A percentile compares a stretch with the other conserved stretches of the same genome.
phyloP scores from a whole-genome alignment of 805 yeast genomes.

The Starmerella gropengiesseri region DNA sequence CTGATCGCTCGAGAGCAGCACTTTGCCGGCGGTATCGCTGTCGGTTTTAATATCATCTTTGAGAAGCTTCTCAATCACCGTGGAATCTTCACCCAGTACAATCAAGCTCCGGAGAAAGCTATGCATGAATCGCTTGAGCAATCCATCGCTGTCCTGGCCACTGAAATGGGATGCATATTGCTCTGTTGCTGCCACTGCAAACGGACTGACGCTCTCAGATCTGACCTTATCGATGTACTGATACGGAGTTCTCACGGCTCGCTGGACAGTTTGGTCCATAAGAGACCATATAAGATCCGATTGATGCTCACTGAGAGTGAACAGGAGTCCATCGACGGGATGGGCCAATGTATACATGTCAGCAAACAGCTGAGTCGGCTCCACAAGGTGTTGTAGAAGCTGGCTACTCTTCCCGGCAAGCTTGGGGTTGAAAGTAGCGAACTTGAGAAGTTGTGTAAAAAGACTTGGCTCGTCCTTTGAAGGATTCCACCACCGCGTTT shows the following conservation, averaged over 20 bases:
- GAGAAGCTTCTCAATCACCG: neutral
- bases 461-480: constrained; percentile 41
- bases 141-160: constrained; percentile 1
- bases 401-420: constrained; percentile 37
- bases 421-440: constrained; percentile 33
- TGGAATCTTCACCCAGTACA: constrained; percentile 21
- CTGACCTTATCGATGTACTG: constrained; percentile 60
- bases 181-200: constrained; percentile 49
- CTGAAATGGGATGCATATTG: constrained; percentile 30
- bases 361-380: constrained; percentile 46
- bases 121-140: constrained; percentile 16
- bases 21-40: neutral
- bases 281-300: constrained; percentile 41
- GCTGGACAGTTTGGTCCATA: constrained; percentile 63
- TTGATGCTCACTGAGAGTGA: constrained; percentile 34
- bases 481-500: constrained; percentile 73
- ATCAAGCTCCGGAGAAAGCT: constrained; percentile 18
- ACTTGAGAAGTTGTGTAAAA: constrained; percentile 53
- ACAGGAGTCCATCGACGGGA: constrained; percentile 46
- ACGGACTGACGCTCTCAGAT: constrained; percentile 40
- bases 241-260: constrained; percentile 67
- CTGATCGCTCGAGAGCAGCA: constrained; percentile 13
- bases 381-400: constrained; percentile 41
- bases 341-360: constrained; percentile 34
- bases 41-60: neutral